Conservation (phyloP, 306 rosid genomes). For the Pterocarpus santalinus region DNA sequence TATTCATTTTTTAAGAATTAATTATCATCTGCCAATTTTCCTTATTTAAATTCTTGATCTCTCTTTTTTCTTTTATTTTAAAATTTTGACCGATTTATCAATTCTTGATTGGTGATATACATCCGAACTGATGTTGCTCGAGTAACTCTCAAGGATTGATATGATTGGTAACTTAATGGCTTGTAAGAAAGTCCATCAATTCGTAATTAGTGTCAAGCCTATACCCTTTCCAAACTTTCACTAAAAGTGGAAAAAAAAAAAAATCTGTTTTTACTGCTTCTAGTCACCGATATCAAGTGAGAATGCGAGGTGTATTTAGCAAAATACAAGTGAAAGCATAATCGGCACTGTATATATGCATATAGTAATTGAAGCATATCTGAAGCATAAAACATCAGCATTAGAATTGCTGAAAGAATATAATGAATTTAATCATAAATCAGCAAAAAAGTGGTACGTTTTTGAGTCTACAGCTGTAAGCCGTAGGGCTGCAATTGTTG, state of each 20-base stretch:
- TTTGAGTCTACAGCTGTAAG: slow-evolving; percentile 87
- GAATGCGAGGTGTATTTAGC: neutral
- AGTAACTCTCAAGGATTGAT: neutral
- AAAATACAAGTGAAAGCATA: neutral
- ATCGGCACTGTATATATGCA: neutral
- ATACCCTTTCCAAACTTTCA: neutral
- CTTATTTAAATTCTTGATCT: slow-evolving; percentile 8
- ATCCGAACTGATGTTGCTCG: neutral
- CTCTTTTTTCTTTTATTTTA: neutral
- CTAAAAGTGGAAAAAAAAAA: neutral
- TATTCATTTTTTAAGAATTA: slow-evolving; percentile 21
- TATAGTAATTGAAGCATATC: neutral
- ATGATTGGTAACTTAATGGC: neutral
- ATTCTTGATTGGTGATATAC: neutral
- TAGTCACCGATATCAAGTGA: too few species aligned
- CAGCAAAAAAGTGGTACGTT: slow-evolving; percentile 78
- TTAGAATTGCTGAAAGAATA: slow-evolving; percentile 32
- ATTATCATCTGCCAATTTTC: slow-evolving; percentile 23
- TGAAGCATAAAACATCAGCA: neutral
- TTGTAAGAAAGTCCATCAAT: slow-evolving; percentile 14
- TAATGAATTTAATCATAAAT: slow-evolving; percentile 57
- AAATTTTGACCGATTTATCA: neutral
- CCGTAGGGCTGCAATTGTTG: slow-evolving; percentile 80
- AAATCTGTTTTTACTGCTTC: too few species aligned
- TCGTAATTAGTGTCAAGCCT: neutral